Percentiles rank a stretch among this genome's conserved stretches.
Conservation (phyloP, 192 early-diverging fungal genomes). For the Coemansia sp. region DNA sequence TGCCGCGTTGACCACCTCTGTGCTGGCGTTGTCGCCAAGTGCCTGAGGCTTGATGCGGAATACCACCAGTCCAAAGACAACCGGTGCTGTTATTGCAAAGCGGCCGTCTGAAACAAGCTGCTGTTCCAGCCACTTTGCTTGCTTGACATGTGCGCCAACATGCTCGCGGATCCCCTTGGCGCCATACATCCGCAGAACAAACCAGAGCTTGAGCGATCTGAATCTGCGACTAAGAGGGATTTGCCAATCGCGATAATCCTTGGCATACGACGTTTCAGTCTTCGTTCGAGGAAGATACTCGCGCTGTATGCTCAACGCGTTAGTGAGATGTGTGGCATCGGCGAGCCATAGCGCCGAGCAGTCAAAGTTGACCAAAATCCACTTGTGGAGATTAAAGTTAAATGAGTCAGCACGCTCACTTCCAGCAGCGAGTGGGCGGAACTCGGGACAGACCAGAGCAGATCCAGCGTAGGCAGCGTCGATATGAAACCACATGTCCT, state of each 20-base stretch:
- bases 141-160: conserved; percentile 33
- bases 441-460: conserved; percentile 59
- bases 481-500: conserved; percentile 58
- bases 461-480: conserved; percentile 62
- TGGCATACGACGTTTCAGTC: conserved; percentile 29
- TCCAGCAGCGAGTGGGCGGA: conserved; percentile 36
- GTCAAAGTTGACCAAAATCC: conserved; percentile 57
- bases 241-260: conserved; percentile 57
- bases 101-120: conserved; percentile 24
- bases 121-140: conserved; percentile 26
- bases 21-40: not conserved
- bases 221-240: conserved; percentile 56
- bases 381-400: conserved; percentile 61
- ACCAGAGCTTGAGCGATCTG: conserved; percentile 60
- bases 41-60: conserved; percentile 17
- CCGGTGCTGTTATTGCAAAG: conserved; percentile 32
- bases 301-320: conserved; percentile 45
- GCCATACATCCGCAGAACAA: conserved; percentile 57
- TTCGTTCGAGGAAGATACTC: conserved; percentile 42
- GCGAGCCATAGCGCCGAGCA: conserved; percentile 58
- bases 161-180: conserved; percentile 42
- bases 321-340: conserved; percentile 29
- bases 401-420: conserved; percentile 57
- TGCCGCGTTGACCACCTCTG: conserved; percentile 21
- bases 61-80: conserved; percentile 35